A percentile compares a stretch with the other conserved stretches of the same genome.
These are phyloP conservation scores for Fusarium sp. DNA, from an alignment of 2,329 filamentous ascomycete species.

Conservation along the genomic window DNA sequence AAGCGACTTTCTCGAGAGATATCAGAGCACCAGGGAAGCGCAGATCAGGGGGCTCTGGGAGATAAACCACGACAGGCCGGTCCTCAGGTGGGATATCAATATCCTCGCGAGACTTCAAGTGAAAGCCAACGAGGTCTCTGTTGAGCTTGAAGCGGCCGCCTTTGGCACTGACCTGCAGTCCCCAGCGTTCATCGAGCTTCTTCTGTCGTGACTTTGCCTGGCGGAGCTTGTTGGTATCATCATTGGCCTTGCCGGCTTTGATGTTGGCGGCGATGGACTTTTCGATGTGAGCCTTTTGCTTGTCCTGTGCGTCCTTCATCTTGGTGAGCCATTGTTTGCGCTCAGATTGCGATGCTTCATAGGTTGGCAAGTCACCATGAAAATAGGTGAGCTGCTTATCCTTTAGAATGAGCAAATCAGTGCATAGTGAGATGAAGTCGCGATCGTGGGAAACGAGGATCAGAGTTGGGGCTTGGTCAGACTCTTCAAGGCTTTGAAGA, in stretches of 20 bases:
- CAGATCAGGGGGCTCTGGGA: conserved; percentile 72
- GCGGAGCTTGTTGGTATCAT: conserved; percentile 85
- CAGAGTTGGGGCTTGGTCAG: conserved; percentile 67
- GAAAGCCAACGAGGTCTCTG: conserved; percentile 71
- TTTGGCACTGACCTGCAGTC: conserved; percentile 73
- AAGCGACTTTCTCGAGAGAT: conserved; percentile 72
- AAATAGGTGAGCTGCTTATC: conserved; percentile 77
- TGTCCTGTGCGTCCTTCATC: conserved; percentile 84
- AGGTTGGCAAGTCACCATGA: conserved; percentile 74
- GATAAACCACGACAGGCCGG: conserved; percentile 61
- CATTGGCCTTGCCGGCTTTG: conserved; percentile 75
- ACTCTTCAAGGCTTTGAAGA: conserved; percentile 64
- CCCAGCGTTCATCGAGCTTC: conserved; percentile 82
- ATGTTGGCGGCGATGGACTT: conserved; percentile 77
- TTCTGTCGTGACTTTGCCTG: conserved; percentile 85
- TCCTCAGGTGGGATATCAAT: conserved; percentile 74
- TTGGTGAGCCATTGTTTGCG: conserved; percentile 71
- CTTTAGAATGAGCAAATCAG: conserved; percentile 77
- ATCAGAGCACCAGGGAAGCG: conserved; percentile 78
- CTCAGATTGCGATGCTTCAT: conserved; percentile 72
- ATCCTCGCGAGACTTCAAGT: conserved; percentile 65
- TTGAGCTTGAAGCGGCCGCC: conserved; percentile 84
- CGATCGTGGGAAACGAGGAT: conserved; percentile 85
- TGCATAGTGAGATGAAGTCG: conserved; percentile 78
- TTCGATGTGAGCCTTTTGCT: conserved; percentile 81